phyloP scores from a whole-genome alignment of 2,329 filamentous ascomycete species.

The Pseudogymnoascus sp. region DNA sequence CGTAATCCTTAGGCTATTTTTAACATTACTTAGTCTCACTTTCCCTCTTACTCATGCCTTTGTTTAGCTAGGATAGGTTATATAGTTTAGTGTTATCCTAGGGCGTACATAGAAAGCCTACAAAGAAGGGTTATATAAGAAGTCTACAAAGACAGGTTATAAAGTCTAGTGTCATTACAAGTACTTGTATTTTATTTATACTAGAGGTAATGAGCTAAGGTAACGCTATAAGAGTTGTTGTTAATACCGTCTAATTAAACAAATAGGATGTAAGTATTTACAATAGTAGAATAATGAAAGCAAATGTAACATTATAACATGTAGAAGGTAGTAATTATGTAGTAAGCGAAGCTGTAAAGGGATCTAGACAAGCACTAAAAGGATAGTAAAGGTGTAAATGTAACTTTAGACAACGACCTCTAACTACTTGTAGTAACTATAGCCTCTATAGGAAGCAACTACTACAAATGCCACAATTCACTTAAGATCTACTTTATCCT shows the following conservation, averaged over 20 bases:
- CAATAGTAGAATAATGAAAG: not conserved
- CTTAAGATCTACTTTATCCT: slow-evolving; percentile 1
- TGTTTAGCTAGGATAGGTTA: too few species aligned
- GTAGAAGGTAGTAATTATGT: not conserved
- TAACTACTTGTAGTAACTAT: not conserved
- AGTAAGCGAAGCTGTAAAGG: not conserved
- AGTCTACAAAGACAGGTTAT: not conserved
- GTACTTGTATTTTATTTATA: not conserved
- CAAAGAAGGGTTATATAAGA: too few species aligned
- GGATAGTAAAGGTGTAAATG: not conserved
- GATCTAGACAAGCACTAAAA: not conserved
- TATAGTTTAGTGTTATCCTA: too few species aligned
- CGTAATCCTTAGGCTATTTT: not conserved
- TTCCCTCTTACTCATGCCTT: too few species aligned
- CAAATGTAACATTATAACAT: not conserved
- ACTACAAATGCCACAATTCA: not conserved
- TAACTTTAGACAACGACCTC: not conserved
- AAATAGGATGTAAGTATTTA: not conserved
- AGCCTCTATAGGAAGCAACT: not conserved
- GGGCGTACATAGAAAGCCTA: too few species aligned
- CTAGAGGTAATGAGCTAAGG: not conserved
- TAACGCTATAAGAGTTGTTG: not conserved
- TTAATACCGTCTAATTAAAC: not conserved
- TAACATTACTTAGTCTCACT: too few species aligned
- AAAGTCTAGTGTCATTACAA: not conserved